phyloP scores from a whole-genome alignment of 108 stramenopile species.

The Aureococcus anophagefferens region DNA sequence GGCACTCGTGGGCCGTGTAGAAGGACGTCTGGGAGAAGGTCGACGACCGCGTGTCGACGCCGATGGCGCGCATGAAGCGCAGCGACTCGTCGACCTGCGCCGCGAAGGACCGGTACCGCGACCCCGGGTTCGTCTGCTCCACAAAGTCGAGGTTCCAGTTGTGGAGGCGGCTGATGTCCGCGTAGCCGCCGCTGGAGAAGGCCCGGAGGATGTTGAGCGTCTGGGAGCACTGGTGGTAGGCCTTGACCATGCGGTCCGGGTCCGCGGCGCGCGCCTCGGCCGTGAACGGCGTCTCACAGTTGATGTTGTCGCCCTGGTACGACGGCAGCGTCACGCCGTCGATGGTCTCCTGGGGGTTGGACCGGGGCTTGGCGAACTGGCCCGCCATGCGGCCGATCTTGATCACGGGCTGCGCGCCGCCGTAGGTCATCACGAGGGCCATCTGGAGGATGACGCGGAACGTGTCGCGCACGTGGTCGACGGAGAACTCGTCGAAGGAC shows the following conservation, averaged over 20 bases:
- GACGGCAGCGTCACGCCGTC: conserved; percentile 71
- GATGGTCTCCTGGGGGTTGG: conserved; percentile 71
- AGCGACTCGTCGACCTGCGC: conserved; percentile 82
- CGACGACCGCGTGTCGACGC: conserved; percentile 70
- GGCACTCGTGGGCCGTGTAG: conserved; percentile 94
- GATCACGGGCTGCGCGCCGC: conserved; percentile 83
- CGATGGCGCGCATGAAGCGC: conserved; percentile 94
- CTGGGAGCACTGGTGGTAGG: conserved; percentile 85
- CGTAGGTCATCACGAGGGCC: conserved; percentile 89
- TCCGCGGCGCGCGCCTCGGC: conserved; percentile 75
- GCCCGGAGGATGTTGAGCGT: conserved; percentile 92
- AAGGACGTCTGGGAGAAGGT: conserved; percentile 82
- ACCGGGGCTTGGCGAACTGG: conserved; percentile 94
- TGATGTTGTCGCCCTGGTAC: conserved; percentile 95
- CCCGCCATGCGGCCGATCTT: conserved; percentile 96
- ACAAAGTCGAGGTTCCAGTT: conserved; percentile 99
- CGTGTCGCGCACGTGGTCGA: conserved; percentile 84
- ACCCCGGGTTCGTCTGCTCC: conserved; percentile 76
- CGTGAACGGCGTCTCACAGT: conserved; percentile 73
- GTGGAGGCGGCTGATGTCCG: conserved; percentile 84
- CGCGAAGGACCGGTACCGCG: conserved; percentile 77
- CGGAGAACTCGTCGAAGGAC: conserved; percentile 81
- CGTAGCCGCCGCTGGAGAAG: conserved; percentile 87
- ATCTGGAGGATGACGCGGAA: conserved; percentile 85
- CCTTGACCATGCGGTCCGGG: conserved; percentile 66